Evolutionary conservation across 352 stramenopile species (phyloP).

Genomic region (Paralagenidium karlingii): DNA sequence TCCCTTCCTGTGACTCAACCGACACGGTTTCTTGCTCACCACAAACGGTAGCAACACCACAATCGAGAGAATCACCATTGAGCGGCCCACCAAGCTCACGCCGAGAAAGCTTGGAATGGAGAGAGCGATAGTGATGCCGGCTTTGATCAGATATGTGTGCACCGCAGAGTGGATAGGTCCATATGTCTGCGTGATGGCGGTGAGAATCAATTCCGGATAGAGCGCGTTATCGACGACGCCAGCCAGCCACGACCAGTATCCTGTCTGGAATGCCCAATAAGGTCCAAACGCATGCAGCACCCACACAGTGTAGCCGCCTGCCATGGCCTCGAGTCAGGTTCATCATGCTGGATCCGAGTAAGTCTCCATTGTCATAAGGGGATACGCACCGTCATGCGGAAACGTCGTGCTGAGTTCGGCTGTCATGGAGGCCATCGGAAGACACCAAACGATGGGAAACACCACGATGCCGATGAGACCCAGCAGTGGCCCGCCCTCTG

Average conservation of each 20-base stretch:
- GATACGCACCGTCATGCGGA: conserved; percentile 42
- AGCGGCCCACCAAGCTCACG: conserved; percentile 75
- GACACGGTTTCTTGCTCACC: too few relatives aligned
- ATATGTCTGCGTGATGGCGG: conserved; percentile 25
- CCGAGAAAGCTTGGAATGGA: conserved; percentile 28
- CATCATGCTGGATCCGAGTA: neutral
- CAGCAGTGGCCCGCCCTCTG: conserved; percentile 34
- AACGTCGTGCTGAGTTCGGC: conserved; percentile 86
- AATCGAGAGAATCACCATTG: conserved; percentile 59
- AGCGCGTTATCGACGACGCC: conserved; percentile 90
- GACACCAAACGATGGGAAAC: conserved; percentile 83
- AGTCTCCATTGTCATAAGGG: neutral
- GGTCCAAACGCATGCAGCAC: conserved; percentile 84
- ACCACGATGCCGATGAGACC: conserved; percentile 79
- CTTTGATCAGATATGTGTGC: conserved; percentile 27
- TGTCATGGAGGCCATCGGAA: conserved; percentile 88
- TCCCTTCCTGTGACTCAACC: too few relatives aligned
- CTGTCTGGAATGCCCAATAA: conserved; percentile 76
- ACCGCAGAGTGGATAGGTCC: conserved; percentile 13
- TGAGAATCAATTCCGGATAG: conserved; percentile 72
- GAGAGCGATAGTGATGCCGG: conserved; percentile 19
- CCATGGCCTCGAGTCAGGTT: neutral
- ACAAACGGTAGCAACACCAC: conserved; percentile 88
- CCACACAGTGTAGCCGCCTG: conserved; percentile 81
- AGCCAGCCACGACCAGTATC: conserved; percentile 76